Evolutionary conservation across 768 basidiomycete genomes (phyloP), one percentile per base, ranked within the genome.

Genomic region (Boletellus ananiceps): DNA sequence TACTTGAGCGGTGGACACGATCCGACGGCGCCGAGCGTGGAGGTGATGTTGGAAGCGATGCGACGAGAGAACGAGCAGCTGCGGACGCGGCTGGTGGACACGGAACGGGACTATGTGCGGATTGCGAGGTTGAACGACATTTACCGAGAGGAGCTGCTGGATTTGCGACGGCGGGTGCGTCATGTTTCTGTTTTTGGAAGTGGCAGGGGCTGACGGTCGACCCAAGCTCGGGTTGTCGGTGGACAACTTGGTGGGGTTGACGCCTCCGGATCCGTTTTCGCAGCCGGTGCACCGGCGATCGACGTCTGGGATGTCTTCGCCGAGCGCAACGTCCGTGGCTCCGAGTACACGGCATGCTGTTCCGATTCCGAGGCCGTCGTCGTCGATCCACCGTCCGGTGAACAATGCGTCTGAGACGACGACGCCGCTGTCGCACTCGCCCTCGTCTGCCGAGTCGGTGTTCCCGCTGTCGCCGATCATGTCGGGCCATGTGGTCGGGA

Each of bases 91-190:
- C 65, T 93, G 45, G 81, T 81, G 9, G 84, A 84, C 42, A 86
- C 83, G 6, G 90, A 93, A 68, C 68, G 85, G 53, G 86, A 88
- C 56, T 91, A 83, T 60, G 78, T 88, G 51, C 79, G 85, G 29
- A 76, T 90, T 41, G 74, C 81, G 43, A 69, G 88, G 55, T 67
- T 89, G 61, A 92, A 91, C 55, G 89, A 92, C 57, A 78, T 89
- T 5, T 93, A 92, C 61, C 74, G 88, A 27, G 89, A 90, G 67
- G 90, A 93, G 66, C 69, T 93, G 51, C 83, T 93, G 47, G 84
- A 88, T 38, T 81, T 87, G 60, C 69, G 90, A 50, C 72, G 81
- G 56, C 73, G 87, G 66, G 88, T 89, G 68, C 69, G 90, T 25
- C 19, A 19, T 25, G 4, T 25, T 25, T 7, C 5, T 58, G 2